A percentile compares a stretch with the other conserved stretches of the same genome.
phyloP scores from a whole-genome alignment of 306 rosid genomes.

The Lathyrus aphaca region DNA sequence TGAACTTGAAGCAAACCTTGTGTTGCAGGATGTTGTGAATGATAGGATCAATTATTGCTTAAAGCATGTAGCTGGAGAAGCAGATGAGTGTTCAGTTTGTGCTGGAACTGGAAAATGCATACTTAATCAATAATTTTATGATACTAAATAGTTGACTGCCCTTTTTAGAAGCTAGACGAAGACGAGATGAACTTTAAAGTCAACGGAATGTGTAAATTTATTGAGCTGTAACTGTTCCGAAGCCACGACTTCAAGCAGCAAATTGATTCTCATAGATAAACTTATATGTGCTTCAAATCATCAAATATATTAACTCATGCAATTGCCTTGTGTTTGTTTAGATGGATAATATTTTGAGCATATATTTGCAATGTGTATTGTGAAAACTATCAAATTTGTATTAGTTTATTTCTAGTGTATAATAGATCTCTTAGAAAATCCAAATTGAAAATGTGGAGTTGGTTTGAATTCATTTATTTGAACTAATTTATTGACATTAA shows the following conservation, averaged over 20 bases:
- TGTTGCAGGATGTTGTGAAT: slow-evolving; percentile 79
- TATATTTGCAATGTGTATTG: slow-evolving; percentile 13
- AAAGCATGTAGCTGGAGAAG: slow-evolving; percentile 77
- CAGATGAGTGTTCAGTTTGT: slow-evolving; percentile 76
- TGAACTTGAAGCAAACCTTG: slow-evolving; percentile 25
- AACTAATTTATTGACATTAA: neutral
- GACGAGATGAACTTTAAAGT: no score
- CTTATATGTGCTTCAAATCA: no score
- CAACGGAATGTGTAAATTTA: no score
- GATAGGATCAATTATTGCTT: slow-evolving; percentile 83
- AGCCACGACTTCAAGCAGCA: no score
- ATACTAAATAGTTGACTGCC: no score
- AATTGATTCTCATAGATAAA: no score
- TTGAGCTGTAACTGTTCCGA: no score
- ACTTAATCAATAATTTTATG: no score
- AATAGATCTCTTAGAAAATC: neutral
- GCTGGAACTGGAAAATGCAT: slow-evolving; percentile 61
- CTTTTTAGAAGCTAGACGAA: no score
- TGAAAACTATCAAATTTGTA: neutral
- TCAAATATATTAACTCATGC: no score
- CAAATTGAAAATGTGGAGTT: neutral
- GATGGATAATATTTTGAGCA: no score
- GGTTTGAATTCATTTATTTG: neutral
- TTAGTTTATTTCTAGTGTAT: neutral
- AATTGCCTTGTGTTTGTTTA: neutral